These are phyloP conservation scores for Flaveria bidentis DNA, from an alignment of 129 eudicot species.

Conservation along the genomic window DNA sequence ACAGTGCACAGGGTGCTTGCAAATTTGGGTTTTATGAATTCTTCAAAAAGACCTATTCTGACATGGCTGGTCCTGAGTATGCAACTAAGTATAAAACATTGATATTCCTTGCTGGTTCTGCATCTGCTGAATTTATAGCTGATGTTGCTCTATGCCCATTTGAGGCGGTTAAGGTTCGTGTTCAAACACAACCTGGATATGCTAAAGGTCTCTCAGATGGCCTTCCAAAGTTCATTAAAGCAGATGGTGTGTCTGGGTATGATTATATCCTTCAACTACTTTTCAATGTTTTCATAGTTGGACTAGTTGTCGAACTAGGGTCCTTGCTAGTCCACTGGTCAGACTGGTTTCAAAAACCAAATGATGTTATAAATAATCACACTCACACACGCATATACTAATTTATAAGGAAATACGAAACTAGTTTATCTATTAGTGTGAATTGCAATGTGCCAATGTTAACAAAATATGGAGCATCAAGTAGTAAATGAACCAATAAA, in stretches of 20 bases:
- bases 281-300: not conserved
- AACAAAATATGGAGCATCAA: not conserved
- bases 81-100: slow-evolving; percentile 78
- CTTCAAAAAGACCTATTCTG: slow-evolving; percentile 80
- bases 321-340: not conserved
- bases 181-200: slow-evolving; percentile 80
- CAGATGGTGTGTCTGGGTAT: slow-evolving; percentile 76
- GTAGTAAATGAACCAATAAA: too few relatives aligned
- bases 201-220: slow-evolving; percentile 78
- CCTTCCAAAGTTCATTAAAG: slow-evolving; percentile 65
- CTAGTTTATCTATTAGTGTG: too few relatives aligned
- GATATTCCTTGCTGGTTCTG: slow-evolving; percentile 81
- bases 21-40: slow-evolving; percentile 81
- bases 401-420: too few relatives aligned
- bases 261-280: not conserved
- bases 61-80: slow-evolving; percentile 67
- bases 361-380: too few relatives aligned
- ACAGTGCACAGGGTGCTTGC: slow-evolving; percentile 88
- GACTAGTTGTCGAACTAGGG: not conserved
- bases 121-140: slow-evolving; percentile 83
- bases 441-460: not conserved
- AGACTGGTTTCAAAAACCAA: not conserved
- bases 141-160: slow-evolving; percentile 78
- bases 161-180: slow-evolving; percentile 86
- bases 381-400: too few relatives aligned